These are phyloP conservation scores for Pythium dissimile DNA, from an alignment of 352 stramenopile species.

Conservation along the genomic window DNA sequence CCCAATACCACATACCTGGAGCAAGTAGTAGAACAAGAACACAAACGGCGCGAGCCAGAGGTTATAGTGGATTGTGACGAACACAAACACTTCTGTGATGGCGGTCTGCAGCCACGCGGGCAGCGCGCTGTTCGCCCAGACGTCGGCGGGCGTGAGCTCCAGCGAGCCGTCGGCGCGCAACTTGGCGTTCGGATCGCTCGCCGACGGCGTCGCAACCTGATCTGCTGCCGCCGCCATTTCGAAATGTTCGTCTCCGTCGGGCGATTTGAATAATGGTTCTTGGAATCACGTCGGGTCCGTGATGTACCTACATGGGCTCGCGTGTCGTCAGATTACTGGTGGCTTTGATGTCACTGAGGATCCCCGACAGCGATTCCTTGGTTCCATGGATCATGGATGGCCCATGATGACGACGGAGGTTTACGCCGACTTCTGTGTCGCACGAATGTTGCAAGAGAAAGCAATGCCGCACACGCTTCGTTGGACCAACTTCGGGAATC, in stretches of 20 bases:
- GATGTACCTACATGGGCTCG: no score
- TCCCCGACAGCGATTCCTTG: no score
- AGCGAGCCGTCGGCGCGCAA: conserved; percentile 21
- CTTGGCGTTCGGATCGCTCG: no score
- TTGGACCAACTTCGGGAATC: not conserved
- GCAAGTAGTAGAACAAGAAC: conserved; percentile 61
- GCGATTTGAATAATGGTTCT: no score
- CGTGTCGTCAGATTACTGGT: no score
- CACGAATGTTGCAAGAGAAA: not conserved
- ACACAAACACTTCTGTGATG: conserved; percentile 44
- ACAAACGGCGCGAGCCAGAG: conserved; percentile 48
- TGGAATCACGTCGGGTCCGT: no score
- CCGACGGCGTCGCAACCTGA: no score
- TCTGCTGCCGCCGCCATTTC: no score
- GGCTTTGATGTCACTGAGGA: no score
- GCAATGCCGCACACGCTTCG: not conserved
- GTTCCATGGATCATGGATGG: not conserved
- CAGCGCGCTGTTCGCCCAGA: conserved; percentile 40
- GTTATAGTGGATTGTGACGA: conserved; percentile 77
- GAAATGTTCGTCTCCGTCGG: no score
- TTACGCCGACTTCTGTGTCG: not conserved
- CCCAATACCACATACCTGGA: conserved; percentile 40
- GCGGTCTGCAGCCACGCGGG: conserved; percentile 42
- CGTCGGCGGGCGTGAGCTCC: conserved; percentile 38
- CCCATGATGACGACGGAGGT: not conserved